Evolutionary conservation across 2,329 filamentous ascomycete genomes (phyloP).

Genomic region (Stylonectria norvegica): DNA sequence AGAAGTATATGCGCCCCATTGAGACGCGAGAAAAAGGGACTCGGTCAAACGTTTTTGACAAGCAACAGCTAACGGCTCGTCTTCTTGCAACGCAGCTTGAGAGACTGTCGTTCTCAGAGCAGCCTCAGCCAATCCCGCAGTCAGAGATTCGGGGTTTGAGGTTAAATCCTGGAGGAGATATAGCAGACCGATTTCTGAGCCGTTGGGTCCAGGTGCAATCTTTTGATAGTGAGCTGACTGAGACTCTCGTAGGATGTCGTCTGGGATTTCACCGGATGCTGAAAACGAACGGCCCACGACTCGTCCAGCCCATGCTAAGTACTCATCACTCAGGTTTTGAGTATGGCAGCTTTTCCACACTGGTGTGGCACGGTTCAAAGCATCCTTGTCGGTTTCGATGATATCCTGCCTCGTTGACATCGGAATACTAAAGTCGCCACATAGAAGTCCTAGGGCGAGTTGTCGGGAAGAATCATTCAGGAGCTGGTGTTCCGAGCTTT

Average conservation of each 20-base stretch:
- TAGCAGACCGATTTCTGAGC: conserved; percentile 63
- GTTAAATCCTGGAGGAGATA: conserved; percentile 60
- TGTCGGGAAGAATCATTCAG: conserved; percentile 68
- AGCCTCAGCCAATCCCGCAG: conserved; percentile 59
- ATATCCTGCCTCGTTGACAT: conserved; percentile 53
- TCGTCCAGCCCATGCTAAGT: conserved; percentile 79
- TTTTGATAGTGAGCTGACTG: conserved; percentile 49
- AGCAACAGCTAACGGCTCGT: conserved; percentile 47
- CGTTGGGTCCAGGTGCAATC: conserved; percentile 44
- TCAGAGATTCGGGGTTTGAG: conserved; percentile 51
- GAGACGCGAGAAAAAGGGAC: conserved; percentile 50
- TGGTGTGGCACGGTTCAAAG: conserved; percentile 58
- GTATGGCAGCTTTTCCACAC: conserved; percentile 74
- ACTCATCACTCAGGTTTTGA: conserved; percentile 61
- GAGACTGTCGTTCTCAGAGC: conserved; percentile 57
- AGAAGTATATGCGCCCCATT: conserved; percentile 54
- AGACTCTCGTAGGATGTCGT: conserved; percentile 59
- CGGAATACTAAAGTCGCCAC: conserved; percentile 65
- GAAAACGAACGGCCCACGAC: conserved; percentile 82
- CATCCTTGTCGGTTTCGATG: conserved; percentile 63
- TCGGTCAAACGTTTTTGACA: conserved; percentile 52
- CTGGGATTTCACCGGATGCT: conserved; percentile 65
- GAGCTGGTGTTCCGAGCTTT: conserved; percentile 57
- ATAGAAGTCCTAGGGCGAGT: conserved; percentile 69
- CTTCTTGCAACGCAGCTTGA: conserved; percentile 44